A percentile compares a stretch with the other conserved stretches of the same genome.
phyloP scores from a whole-genome alignment of 805 yeast species.

The Kuraishia borneana region DNA sequence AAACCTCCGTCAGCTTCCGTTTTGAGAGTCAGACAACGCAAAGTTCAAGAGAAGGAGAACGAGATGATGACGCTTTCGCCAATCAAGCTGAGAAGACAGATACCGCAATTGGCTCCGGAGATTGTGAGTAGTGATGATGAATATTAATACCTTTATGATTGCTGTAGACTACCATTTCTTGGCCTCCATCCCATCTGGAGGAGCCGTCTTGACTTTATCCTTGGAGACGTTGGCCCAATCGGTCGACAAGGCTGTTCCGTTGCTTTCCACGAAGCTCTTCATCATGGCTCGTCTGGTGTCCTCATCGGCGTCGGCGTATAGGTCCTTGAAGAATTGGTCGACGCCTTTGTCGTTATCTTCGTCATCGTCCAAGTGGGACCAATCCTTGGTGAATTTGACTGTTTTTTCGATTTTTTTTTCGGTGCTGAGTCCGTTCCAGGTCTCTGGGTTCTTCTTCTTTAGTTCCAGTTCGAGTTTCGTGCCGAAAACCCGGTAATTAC shows the following conservation, averaged over 20 bases:
- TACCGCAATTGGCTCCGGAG: neutral
- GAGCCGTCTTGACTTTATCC: constrained; percentile 50
- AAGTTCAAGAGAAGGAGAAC: neutral
- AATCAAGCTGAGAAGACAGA: neutral
- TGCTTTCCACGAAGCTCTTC: constrained; percentile 89
- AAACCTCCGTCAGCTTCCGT: neutral
- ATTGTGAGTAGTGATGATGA: neutral
- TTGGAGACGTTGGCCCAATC: constrained; percentile 82
- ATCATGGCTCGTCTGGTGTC: constrained; percentile 91
- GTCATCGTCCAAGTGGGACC: constrained; percentile 19
- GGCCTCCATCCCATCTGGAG: constrained; percentile 67
- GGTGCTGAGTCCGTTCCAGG: constrained; percentile 40
- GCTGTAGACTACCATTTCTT: constrained; percentile 33
- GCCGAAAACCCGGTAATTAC: constrained; percentile 41
- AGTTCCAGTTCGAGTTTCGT: constrained; percentile 71
- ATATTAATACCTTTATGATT: constrained; percentile 5
- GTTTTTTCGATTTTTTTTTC: neutral
- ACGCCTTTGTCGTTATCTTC: constrained; percentile 36
- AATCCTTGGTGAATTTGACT: neutral
- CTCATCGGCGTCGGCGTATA: constrained; percentile 74
- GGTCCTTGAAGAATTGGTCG: constrained; percentile 60
- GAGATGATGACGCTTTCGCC: constrained; percentile 1
- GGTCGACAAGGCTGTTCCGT: constrained; percentile 89
- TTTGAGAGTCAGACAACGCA: neutral
- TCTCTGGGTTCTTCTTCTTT: constrained; percentile 26